Base-by-base conservation (phyloP, 345 rosid genomes). In the Hibiscus tridactylites region DNA sequence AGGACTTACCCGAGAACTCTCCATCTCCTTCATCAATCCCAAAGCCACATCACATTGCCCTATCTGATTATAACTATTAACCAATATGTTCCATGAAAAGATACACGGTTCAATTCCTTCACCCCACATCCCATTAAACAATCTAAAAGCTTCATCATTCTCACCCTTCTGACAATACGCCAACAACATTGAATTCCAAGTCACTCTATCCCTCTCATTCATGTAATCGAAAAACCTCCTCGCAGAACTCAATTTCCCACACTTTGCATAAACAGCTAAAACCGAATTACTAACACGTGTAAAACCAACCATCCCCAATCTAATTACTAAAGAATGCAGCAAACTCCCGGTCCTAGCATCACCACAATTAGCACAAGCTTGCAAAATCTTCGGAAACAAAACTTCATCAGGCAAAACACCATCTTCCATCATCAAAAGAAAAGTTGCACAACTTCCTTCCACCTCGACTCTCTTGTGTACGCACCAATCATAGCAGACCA, bases 401-500 rank as follows among this genome's bases (percentile, higher is more conserved):
- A 87, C 86, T 71, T 73, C 86, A 79, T 93, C 96, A 19, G 96
- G 94, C 77, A 89, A 72, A 73, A 86, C 81, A 54, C 85, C 88
- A 17, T 84, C 94, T 49, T 61, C 68, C 87, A 87, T 73, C 96
- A 93, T 93, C 83, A 69, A 52, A 70, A 57, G 81, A 89, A 93
- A 29, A 93, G 80, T 65, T 78, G 80, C 63, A 91, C 82, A 47
- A 85, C 96, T 76, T 91, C 90, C 53, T 57, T 57, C 73, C 73
- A 91, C 74, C 87, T 80, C 63, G 76, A 79, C 60, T 83, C 87
- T 71, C 96, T 85, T 4, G 84, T 84, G 70, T 77, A 90, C 3
- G 90, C 97, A 19, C 94, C 96, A n/a, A 93, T 86, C 86, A 93
- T 90, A 6, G 98, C 94, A 28, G 98, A 93, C 96, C 97, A 93